These are phyloP conservation scores for Closterium sp. DNA, from an alignment of 139 green algal species.

Conservation along the genomic window DNA sequence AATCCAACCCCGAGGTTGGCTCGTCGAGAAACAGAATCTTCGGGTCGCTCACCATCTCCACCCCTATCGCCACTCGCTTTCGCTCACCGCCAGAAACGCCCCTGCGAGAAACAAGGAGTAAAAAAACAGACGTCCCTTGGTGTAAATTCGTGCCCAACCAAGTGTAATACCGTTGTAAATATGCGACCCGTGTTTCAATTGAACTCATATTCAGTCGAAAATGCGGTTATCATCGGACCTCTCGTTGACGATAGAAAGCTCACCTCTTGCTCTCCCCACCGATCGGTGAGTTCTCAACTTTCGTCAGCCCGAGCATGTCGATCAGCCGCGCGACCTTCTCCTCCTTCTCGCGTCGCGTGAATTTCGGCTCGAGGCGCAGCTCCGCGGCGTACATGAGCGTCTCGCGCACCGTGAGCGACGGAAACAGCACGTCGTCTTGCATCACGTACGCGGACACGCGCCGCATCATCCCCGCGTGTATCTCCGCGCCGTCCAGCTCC, in stretches of 20 bases:
- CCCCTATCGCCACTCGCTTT: constrained; percentile 81
- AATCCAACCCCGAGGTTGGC: constrained; percentile 77
- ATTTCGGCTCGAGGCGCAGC: background rate
- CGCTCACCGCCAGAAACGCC: constrained; percentile 88
- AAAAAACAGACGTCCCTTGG: background rate
- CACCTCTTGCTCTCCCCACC: background rate
- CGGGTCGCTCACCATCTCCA: constrained; percentile 91
- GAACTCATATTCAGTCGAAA: background rate
- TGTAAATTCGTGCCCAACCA: background rate
- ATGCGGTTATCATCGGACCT: background rate
- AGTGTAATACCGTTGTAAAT: too few relatives aligned
- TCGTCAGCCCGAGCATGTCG: background rate
- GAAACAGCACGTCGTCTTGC: constrained; percentile 69
- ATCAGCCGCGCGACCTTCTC: background rate
- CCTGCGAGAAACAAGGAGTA: constrained; percentile 1
- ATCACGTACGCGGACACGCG: constrained; percentile 41
- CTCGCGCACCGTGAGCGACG: constrained; percentile 66
- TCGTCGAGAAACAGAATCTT: constrained; percentile 84
- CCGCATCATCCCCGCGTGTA: too few relatives aligned
- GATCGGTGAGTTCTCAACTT: background rate
- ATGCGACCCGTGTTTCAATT: background rate
- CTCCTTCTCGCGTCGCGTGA: background rate
- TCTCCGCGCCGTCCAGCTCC: constrained; percentile 1
- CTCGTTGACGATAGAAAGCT: too few relatives aligned
- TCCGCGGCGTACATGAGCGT: constrained; percentile 62